Conservation (phyloP, 805 yeast genomes). For the Nakazawaea ambrosiae region DNA sequence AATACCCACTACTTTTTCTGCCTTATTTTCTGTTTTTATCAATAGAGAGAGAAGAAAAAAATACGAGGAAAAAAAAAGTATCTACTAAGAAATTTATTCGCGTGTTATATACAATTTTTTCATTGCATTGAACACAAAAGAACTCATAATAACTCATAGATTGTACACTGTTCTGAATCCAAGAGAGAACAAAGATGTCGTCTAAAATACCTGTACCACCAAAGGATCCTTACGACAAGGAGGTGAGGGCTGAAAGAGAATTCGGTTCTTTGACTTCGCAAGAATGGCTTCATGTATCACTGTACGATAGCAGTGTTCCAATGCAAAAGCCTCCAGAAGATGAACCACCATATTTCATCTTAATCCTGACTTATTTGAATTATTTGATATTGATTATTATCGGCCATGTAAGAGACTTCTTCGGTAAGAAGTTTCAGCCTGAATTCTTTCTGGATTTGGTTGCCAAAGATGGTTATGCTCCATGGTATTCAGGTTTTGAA, state of each 20-base stretch:
- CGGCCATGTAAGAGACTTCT: slow-evolving; percentile 87
- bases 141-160: too few relatives aligned
- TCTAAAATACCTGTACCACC: too few relatives aligned
- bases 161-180: too few relatives aligned
- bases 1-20: too few relatives aligned
- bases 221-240: slow-evolving; percentile 17
- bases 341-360: slow-evolving; percentile 79
- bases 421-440: slow-evolving; percentile 70
- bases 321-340: slow-evolving; percentile 59
- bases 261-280: slow-evolving; percentile 63
- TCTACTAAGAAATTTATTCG: too few relatives aligned
- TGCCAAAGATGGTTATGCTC: slow-evolving; percentile 87
- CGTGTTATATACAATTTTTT: too few relatives aligned
- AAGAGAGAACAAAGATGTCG: too few relatives aligned
- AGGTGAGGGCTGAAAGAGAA: slow-evolving; percentile 51
- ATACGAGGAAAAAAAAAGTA: too few relatives aligned
- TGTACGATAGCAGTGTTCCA: slow-evolving; percentile 50
- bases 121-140: too few relatives aligned
- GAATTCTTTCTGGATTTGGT: slow-evolving; percentile 57
- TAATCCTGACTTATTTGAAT: slow-evolving; percentile 76
- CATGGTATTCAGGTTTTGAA: slow-evolving; percentile 92
- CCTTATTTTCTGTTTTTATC: too few relatives aligned
- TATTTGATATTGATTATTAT: slow-evolving; percentile 78
- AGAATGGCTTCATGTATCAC: slow-evolving; percentile 58
- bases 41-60: too few relatives aligned